Evolutionary conservation across 768 basidiomycete species (phyloP).

Genomic region (Daedaleopsis sinensis): DNA sequence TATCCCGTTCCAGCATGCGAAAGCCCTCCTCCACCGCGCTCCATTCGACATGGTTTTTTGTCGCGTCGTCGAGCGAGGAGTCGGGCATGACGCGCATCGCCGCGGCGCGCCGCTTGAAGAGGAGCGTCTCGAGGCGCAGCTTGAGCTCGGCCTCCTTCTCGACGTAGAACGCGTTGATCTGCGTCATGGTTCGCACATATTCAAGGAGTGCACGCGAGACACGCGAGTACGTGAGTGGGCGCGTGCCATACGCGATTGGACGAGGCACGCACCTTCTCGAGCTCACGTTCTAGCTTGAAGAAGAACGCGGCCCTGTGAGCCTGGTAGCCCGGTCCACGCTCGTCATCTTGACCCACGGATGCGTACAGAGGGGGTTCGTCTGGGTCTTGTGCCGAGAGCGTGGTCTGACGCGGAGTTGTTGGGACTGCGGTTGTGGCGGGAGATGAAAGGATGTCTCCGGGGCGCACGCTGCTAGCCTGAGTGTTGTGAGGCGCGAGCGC

Average conservation of each 20-base stretch:
- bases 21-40: slow-evolving; percentile 96
- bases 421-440: slow-evolving; percentile 22
- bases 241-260: slow-evolving; percentile 3
- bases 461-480: slow-evolving; percentile 43
- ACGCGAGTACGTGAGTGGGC: slow-evolving; percentile 4
- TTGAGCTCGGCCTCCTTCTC: slow-evolving; percentile 96
- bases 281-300: slow-evolving; percentile 95
- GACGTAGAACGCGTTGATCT: slow-evolving; percentile 99
- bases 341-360: slow-evolving; percentile 63
- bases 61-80: slow-evolving; percentile 58
- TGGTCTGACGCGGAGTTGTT: slow-evolving; percentile 17
- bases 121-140: slow-evolving; percentile 86
- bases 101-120: slow-evolving; percentile 90
- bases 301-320: slow-evolving; percentile 98
- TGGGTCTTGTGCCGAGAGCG: slow-evolving; percentile 25
- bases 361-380: slow-evolving; percentile 65
- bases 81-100: slow-evolving; percentile 75
- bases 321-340: slow-evolving; percentile 83
- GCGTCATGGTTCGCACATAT: not conserved
- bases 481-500: slow-evolving; percentile 56
- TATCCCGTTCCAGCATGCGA: slow-evolving; percentile 88
- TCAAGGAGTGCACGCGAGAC: slow-evolving; percentile 1
- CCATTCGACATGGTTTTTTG: slow-evolving; percentile 83
- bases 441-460: slow-evolving; percentile 48
- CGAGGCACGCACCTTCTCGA: slow-evolving; percentile 78